Base-by-base conservation (phyloP, 1,284 basidiomycete genomes). In the Cutaneotrichosporon sp. region DNA sequence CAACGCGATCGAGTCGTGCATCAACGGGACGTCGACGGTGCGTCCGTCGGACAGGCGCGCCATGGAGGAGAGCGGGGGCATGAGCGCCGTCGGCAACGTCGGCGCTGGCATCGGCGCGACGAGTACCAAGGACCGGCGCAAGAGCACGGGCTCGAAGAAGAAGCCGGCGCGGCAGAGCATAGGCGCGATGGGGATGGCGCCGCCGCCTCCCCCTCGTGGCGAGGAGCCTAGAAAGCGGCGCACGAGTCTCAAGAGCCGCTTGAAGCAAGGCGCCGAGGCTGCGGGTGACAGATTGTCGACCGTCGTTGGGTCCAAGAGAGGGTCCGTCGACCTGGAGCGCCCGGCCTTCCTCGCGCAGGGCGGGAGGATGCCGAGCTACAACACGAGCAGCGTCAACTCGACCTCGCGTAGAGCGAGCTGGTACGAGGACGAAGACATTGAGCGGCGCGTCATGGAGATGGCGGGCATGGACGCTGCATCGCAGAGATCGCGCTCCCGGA, bases 1-100 rank as follows among this genome's bases (percentile, higher is more conserved):
- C 45, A 81, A 81, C 56, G 82, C 82, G 25, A 83, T 84, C 58
- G 82, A 84, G 69, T 82, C 81, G 45, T 70, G 82, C 46, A 74
- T 84, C 60, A 83, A 84, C 68, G 83, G 81, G 4, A 81, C 80
- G 0, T 78, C 76, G 2, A 79, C 81, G 0, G 72, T 81, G n/a
- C 74, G 80, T 0, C 73, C 78, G 2, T 75, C 78, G 50, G 79
- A 80, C 61, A 60, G n/a, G 25, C 16, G 34, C 52, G 45, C 25
- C 2, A 27, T 31, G 18, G 29, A 27, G 25, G 18, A 16, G 9
- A 42, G 27, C 25, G 47, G 14, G 11, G 18, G 47, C 47, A 27
- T 50, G 25, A 50, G 47, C 47, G n/a, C n/a, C n/a, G 47, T 50
- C 25, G 47, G 47, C 27, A 50, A 29, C 18, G 13, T 50, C n/a